A percentile compares a stretch with the other conserved stretches of the same genome.
Evolutionary conservation across 164 flowering plant species (phyloP).

Genomic region (Vitis amurensis): DNA sequence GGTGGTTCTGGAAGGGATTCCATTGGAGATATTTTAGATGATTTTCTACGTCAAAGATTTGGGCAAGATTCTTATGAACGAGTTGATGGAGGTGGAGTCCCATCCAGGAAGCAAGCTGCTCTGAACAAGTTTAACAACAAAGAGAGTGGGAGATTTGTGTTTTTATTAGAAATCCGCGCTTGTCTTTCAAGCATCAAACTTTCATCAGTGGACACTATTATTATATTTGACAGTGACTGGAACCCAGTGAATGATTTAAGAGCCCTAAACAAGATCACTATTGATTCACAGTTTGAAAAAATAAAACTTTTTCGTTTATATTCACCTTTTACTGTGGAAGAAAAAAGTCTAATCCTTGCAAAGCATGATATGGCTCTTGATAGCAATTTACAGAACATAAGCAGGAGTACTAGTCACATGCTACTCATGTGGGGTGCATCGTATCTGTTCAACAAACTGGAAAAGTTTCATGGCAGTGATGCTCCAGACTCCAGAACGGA

Average conservation of each 20-base stretch:
- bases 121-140: slow-evolving; percentile 65
- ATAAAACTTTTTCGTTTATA: slow-evolving; percentile 75
- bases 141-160: slow-evolving; percentile 62
- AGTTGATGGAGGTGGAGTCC: slow-evolving; percentile 45
- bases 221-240: slow-evolving; percentile 79
- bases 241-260: slow-evolving; percentile 74
- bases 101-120: slow-evolving; percentile 60
- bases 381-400: slow-evolving; percentile 38
- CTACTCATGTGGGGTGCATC: slow-evolving; percentile 86
- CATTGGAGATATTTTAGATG: slow-evolving; percentile 80
- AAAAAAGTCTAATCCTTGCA: slow-evolving; percentile 55
- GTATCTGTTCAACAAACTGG: slow-evolving; percentile 53
- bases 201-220: slow-evolving; percentile 60
- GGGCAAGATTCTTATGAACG: slow-evolving; percentile 83
- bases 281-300: slow-evolving; percentile 56
- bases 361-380: slow-evolving; percentile 49
- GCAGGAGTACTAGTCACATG: slow-evolving; percentile 35
- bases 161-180: slow-evolving; percentile 78
- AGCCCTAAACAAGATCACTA: slow-evolving; percentile 58
- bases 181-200: slow-evolving; percentile 75
- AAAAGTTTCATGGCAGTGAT: slow-evolving; percentile 48
- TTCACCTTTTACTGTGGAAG: slow-evolving; percentile 81
- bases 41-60: slow-evolving; percentile 68
- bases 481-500: slow-evolving; percentile 10
- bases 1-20: slow-evolving; percentile 47